Evolutionary conservation across 2,329 filamentous ascomycete species (phyloP).

Genomic region (Fusarium metavorans): DNA sequence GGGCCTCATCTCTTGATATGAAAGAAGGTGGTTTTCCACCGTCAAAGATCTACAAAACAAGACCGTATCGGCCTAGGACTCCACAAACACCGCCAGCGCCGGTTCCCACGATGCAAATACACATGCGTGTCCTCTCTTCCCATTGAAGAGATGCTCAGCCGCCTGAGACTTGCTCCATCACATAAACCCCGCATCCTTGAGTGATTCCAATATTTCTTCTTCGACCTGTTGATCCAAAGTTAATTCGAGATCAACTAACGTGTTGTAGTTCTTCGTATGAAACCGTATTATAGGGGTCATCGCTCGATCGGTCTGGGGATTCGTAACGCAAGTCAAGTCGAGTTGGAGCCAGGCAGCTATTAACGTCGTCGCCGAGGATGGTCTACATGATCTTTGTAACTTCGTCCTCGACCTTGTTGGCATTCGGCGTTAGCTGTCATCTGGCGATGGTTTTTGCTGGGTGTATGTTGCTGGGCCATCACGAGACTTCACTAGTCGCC

Average conservation of each 20-base stretch:
- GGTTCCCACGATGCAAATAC: conserved; percentile 43
- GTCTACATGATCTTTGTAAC: conserved; percentile 89
- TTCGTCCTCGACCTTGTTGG: conserved; percentile 83
- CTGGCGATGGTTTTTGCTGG: conserved; percentile 21
- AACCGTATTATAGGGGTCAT: conserved; percentile 12
- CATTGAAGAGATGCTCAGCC: conserved; percentile 51
- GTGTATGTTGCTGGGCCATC: conserved; percentile 31
- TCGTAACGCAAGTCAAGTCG: conserved; percentile 23
- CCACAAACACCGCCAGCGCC: conserved; percentile 47
- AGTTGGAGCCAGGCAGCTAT: conserved; percentile 34
- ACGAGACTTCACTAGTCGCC: conserved; percentile 31
- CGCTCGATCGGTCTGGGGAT: conserved; percentile 36
- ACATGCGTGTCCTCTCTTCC: conserved; percentile 49
- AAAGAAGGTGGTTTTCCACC: conserved; percentile 58
- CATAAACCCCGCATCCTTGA: conserved; percentile 47
- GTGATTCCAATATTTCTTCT: conserved; percentile 42
- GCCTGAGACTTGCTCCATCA: conserved; percentile 46
- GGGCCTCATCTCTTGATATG: conserved; percentile 54
- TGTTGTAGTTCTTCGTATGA: conserved; percentile 18
- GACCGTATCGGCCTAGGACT: conserved; percentile 46
- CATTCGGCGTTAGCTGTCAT: conserved; percentile 48
- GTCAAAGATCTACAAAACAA: conserved; percentile 60
- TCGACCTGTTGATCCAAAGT: conserved; percentile 46
- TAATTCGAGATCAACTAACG: conserved; percentile 41
- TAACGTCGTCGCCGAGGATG: conserved; percentile 19